phyloP scores from a whole-genome alignment of 1,284 basidiomycete species.

The Peniophora sp. region DNA sequence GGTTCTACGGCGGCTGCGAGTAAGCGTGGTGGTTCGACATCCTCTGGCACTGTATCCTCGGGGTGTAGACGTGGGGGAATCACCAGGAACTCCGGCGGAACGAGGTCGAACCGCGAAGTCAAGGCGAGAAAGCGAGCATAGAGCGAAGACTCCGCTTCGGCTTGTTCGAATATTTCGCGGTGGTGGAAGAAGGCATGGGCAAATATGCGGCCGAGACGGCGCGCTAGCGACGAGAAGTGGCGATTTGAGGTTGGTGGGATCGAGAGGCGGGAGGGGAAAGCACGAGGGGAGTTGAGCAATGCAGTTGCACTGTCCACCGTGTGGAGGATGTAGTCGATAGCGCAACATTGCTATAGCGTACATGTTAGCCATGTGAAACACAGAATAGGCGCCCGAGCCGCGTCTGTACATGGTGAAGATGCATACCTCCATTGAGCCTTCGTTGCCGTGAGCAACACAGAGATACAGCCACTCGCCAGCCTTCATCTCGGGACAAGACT shows the following conservation, averaged over 20 bases:
- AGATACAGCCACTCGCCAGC: conserved; percentile 95
- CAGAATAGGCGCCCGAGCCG: neutral
- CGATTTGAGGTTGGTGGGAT: conserved; percentile 77
- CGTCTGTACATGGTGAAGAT: conserved; percentile 2
- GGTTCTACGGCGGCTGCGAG: conserved; percentile 38
- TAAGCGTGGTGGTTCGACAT: conserved; percentile 39
- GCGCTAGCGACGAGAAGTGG: conserved; percentile 82
- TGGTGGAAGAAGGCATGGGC: conserved; percentile 95
- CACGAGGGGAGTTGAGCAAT: conserved; percentile 84
- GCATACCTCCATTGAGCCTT: conserved; percentile 66
- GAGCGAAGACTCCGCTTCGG: conserved; percentile 85
- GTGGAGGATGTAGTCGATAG: conserved; percentile 95
- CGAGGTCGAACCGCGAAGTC: conserved; percentile 75
- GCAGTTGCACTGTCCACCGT: conserved; percentile 91
- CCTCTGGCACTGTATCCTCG: conserved; percentile 14
- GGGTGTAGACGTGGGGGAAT: conserved; percentile 44
- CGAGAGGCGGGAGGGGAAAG: conserved; percentile 84
- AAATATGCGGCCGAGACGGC: conserved; percentile 90
- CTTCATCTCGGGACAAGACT: conserved; percentile 92
- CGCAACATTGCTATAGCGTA: conserved; percentile 74
- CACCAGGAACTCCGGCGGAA: conserved; percentile 75
- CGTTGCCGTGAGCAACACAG: conserved; percentile 86
- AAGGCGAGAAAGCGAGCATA: conserved; percentile 89
- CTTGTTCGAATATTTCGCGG: conserved; percentile 83
- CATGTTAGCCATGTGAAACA: no score